These are phyloP conservation scores for Glomus cerebriforme DNA, from an alignment of 192 early-diverging fungal species.

Conservation along the genomic window DNA sequence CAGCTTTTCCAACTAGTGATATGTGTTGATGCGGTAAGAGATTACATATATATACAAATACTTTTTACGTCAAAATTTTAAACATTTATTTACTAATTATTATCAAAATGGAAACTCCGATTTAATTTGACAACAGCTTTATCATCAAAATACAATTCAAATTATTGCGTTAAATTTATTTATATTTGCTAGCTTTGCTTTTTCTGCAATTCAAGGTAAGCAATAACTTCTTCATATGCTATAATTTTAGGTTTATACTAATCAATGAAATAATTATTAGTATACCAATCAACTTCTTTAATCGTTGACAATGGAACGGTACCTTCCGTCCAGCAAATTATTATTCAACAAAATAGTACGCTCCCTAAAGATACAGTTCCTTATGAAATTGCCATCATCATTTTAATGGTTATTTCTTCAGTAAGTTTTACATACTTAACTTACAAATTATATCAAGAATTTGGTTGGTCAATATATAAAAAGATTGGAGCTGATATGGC, in stretches of 20 bases:
- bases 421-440: conserved; percentile 52
- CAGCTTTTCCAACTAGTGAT: conserved; percentile 84
- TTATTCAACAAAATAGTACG: neutral
- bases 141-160: conserved; percentile 92
- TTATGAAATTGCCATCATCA: conserved; percentile 58
- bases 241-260: too few relatives aligned
- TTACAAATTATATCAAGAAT: conserved; percentile 75
- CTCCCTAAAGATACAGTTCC: conserved; percentile 33
- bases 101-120: too few relatives aligned
- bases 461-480: conserved; percentile 83
- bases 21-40: conserved; percentile 78
- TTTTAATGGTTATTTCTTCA: conserved; percentile 54
- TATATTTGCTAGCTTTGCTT: conserved; percentile 62
- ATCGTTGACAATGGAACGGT: too few relatives aligned
- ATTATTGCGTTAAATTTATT: conserved; percentile 73
- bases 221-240: conserved; percentile 21
- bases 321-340: conserved; percentile 28
- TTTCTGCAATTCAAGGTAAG: conserved; percentile 68
- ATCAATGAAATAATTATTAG: neutral
- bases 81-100: too few relatives aligned
- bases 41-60: neutral
- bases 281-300: neutral
- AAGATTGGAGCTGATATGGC: conserved; percentile 79
- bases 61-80: neutral
- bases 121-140: conserved; percentile 53